Conservation (phyloP, 306 rosid species). For the Malus orientalis region DNA sequence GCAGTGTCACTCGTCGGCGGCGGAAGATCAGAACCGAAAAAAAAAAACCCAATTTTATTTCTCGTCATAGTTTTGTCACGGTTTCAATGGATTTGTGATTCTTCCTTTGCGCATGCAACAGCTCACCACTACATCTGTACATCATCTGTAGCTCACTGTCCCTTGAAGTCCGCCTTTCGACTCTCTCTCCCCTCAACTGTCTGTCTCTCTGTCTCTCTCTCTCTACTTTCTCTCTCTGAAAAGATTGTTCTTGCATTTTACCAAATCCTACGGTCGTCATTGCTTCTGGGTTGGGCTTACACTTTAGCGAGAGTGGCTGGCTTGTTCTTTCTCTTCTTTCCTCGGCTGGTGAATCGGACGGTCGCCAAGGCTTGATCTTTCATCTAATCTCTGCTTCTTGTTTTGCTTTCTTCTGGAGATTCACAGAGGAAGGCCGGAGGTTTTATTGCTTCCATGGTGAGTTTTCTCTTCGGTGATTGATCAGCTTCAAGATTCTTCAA, state of each 20-base stretch:
- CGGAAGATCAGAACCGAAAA: background rate
- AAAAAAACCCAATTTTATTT: background rate
- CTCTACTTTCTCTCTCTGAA: background rate
- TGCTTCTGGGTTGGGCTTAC: background rate
- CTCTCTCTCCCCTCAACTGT: background rate
- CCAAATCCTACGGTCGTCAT: background rate
- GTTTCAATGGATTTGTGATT: background rate
- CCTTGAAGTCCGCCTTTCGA: constrained; percentile 13
- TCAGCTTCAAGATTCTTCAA: background rate
- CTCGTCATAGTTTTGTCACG: background rate
- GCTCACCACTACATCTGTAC: background rate
- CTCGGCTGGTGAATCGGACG: background rate
- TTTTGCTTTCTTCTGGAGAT: background rate
- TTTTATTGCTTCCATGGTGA: background rate
- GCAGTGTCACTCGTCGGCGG: background rate
- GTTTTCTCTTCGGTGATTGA: background rate
- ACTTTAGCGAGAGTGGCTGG: background rate
- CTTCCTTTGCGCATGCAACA: background rate
- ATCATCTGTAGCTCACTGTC: background rate
- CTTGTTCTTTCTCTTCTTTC: background rate
- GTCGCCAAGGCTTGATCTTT: background rate
- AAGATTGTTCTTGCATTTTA: background rate
- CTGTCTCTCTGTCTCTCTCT: too few species aligned
- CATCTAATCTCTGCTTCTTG: background rate
- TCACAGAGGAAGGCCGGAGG: background rate